A percentile compares a stretch with the other conserved stretches of the same genome.
phyloP scores from a whole-genome alignment of 1,284 basidiomycete genomes.

The Fistulinella cinereoalba region DNA sequence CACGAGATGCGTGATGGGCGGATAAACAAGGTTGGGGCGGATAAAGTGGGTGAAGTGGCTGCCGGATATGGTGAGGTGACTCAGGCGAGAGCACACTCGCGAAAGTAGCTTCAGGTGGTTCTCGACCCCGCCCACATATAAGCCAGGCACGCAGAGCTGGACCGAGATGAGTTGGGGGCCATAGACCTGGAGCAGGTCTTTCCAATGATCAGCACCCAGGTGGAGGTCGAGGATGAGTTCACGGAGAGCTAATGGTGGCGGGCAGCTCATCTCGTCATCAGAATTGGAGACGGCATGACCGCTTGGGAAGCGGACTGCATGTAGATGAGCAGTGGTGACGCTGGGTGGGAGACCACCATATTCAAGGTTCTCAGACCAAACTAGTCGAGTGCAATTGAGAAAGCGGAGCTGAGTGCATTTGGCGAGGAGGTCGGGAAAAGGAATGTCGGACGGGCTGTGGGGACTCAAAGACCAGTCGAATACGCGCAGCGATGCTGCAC shows the following conservation, averaged over 20 bases:
- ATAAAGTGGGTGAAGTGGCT: slow-evolving; percentile 5
- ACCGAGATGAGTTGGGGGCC: neutral
- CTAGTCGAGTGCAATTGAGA: slow-evolving; percentile 9
- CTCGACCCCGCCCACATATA: neutral
- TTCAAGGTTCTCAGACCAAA: no score
- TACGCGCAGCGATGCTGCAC: slow-evolving; percentile 18
- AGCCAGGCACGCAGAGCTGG: neutral
- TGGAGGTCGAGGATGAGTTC: slow-evolving; percentile 17
- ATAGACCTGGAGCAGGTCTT: neutral
- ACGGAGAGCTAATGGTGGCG: slow-evolving; percentile 14
- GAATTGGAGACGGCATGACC: no score
- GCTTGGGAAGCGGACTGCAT: no score
- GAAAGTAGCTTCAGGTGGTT: neutral
- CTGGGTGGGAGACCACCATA: slow-evolving; percentile 15
- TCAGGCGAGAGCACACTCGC: neutral
- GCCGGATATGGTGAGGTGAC: neutral
- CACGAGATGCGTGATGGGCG: slow-evolving; percentile 20
- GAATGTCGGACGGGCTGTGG: neutral
- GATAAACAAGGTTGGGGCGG: slow-evolving; percentile 3
- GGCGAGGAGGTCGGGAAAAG: slow-evolving; percentile 7
- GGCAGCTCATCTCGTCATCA: no score
- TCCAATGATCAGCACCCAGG: slow-evolving; percentile 4
- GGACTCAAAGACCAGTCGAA: slow-evolving; percentile 16
- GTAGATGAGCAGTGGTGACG: no score
- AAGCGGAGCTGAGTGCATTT: slow-evolving; percentile 21